Evolutionary conservation across 345 rosid genomes (phyloP), one percentile per base, ranked within the genome.

Genomic region (Citropsis articulata): DNA sequence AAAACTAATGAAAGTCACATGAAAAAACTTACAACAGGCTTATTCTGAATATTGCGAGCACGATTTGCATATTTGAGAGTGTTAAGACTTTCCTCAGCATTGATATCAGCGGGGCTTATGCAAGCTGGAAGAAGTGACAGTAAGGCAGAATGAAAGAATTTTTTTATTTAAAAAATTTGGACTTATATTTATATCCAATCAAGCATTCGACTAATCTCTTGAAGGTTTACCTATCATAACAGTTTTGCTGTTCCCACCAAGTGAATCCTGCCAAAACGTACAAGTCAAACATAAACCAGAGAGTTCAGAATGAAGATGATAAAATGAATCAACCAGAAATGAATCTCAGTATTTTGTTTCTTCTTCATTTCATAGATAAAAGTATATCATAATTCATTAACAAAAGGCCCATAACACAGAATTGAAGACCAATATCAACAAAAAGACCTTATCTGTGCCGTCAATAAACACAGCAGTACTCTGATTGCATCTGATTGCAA

Each of bases 171-270:
- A 21, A 64, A 64, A 30, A 0, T 55, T 45, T 31, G 5, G 1
- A 50, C 40, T 35, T 75, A 68, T 36, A 61, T 57, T 60, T 30
- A 33, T 65, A 71, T 30, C 57, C 63, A 8, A 22, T 30, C 38
- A 31, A 25, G 30, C 35, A 33, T 74, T 66, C 19, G 4, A 66
- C 68, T 45, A 66, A 53, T 55, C 25, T 36, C 57, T 70, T 38
- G 24, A 69, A 74, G 27, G 73, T 38, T 76, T 88, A 92, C 97
- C 97, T 85, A 92, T 91, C 97, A 92, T 92, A 80, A 88, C 88
- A 9, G 97, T 92, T 89, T 83, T 89, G 84, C 97, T 92, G 82
- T 92, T 92, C 64, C 97, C 94, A 81, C 97, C 97, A 61, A 92
- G 93, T 38, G 97, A 92, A 72, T 92, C 97, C 94, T 92, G 88